Evolutionary conservation across 1,284 basidiomycete genomes (phyloP), one percentile per base, ranked within the genome.

Genomic region (Schizophyllum amplum): DNA sequence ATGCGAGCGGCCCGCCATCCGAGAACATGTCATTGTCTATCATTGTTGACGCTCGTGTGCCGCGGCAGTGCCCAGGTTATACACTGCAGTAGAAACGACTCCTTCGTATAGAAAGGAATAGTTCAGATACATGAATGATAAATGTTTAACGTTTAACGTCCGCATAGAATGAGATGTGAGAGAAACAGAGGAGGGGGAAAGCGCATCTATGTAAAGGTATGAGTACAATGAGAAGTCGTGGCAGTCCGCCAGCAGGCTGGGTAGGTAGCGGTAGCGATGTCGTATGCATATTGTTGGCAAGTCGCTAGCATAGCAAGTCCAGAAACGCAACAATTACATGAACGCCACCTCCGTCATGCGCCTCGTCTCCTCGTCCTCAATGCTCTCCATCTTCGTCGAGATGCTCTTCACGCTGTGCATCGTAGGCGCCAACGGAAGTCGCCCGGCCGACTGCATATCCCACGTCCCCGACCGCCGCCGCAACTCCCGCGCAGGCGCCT

Each of bases 271-370:
- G n/a, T n/a, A n/a, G n/a, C n/a, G n/a, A n/a, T n/a, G n/a, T n/a
- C n/a, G n/a, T n/a, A n/a, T n/a, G n/a, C n/a, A n/a, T n/a, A n/a
- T n/a, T n/a, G n/a, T n/a, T n/a, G n/a, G n/a, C n/a, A n/a, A n/a
- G n/a, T n/a, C n/a, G n/a, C n/a, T n/a, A 42, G 7, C 13, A 42
- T 3, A 42, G 7, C 3, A 42, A 42, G 33, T 9, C 11, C 13
- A 42, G 13, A 42, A 9, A 9, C 3, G 13, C 33, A 42, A 17
- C 2, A 42, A 17, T 20, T 50, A 62, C 63, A 87, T 69, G 66
- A 87, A 88, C 58, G 84, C 85, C 65, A 87, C 68, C 72, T 87
- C 86, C 56, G 81, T 81, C 72, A 87, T 70, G 66, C 84, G 70
- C 66, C 85, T 71, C 61, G 74, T 79, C 72, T 88, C 86, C 22